A percentile compares a stretch with the other conserved stretches of the same genome.
Evolutionary conservation across 176 grass and related monocot species (phyloP).

Genomic region (Phyllostachys edulis): DNA sequence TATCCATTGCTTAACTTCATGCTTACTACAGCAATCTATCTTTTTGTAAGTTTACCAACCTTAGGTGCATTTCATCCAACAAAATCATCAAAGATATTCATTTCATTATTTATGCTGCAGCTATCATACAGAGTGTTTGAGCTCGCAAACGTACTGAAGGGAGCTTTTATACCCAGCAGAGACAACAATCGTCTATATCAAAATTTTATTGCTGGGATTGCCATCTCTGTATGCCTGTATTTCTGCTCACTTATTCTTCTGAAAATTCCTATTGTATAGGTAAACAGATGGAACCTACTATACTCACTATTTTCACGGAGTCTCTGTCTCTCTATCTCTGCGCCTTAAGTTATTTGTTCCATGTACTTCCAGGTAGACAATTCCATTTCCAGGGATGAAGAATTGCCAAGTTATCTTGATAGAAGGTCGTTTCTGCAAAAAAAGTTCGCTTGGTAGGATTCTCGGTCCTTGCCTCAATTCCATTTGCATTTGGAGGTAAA

Average conservation of each 20-base stretch:
- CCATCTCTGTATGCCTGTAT: slow-evolving; percentile 65
- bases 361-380: not conserved
- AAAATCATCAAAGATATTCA: slow-evolving; percentile 8
- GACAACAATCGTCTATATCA: slow-evolving; percentile 76
- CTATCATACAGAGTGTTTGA: slow-evolving; percentile 78
- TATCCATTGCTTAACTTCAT: slow-evolving; percentile 98
- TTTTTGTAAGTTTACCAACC: slow-evolving; percentile 51
- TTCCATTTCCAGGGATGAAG: slow-evolving; percentile 15
- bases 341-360: not conserved
- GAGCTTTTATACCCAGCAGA: slow-evolving; percentile 73
- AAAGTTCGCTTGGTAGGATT: slow-evolving; percentile 22
- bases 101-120: slow-evolving; percentile 44
- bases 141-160: slow-evolving; percentile 51
- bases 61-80: not conserved
- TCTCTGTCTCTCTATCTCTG: not conserved
- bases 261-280: slow-evolving; percentile 71
- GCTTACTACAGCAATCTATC: slow-evolving; percentile 89
- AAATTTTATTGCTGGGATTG: slow-evolving; percentile 71
- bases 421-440: not conserved
- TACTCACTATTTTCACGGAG: not conserved
- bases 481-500: slow-evolving; percentile 2
- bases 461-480: slow-evolving; percentile 12
- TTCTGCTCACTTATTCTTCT: slow-evolving; percentile 77
- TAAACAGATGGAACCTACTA: slow-evolving; percentile 21
- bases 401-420: slow-evolving; percentile 8